Base-by-base conservation (phyloP, 306 rosid species). In the Acacia confusa region DNA sequence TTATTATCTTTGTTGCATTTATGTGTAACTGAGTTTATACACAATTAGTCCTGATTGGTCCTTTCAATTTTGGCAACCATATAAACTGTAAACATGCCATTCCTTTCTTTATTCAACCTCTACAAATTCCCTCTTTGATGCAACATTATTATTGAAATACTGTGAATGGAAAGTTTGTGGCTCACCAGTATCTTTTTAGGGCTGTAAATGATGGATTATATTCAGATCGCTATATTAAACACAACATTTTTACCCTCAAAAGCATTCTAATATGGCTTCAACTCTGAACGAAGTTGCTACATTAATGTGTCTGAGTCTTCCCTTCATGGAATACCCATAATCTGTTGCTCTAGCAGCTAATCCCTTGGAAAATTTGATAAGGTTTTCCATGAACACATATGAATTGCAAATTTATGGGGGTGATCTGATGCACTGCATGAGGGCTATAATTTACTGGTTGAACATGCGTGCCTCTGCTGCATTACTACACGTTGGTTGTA, bases 401-500 rank as follows among this genome's bases (percentile, higher is more conserved):
- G 55, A 63, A 55, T 45, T 32, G 43, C 68, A 36, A 70, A 72
- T 75, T 82, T 28, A 40, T 16, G 44, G 17, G 34, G 15, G 55
- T 40, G 43, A 67, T 70, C 15, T 76, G 60, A 43, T 70, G 69
- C 79, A 25, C 47, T 79, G 75, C 50, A 40, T 85, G 30, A 75
- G 78, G 73, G 28, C 63, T 72, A 44, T 32, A 28, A 40, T 66
- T 10, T 20, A 57, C 68, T 40, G 30, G 58, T 36, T 74, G 74
- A 41, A 27, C 15, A 28, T 77, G 15, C 48, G 4, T 57, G 52
- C 53, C 47, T 78, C 15, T 52, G 44, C 82, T 68, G 20, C 73
- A 53, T 32, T 60, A 27, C 22, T 3, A 6, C 40, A 36, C 48
- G 52, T 68, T 40, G 30, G 25, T 67, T 43, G 68, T 44, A 12